Base-by-base conservation (phyloP, 208 protist species). In the Crithidia fasciculata region DNA sequence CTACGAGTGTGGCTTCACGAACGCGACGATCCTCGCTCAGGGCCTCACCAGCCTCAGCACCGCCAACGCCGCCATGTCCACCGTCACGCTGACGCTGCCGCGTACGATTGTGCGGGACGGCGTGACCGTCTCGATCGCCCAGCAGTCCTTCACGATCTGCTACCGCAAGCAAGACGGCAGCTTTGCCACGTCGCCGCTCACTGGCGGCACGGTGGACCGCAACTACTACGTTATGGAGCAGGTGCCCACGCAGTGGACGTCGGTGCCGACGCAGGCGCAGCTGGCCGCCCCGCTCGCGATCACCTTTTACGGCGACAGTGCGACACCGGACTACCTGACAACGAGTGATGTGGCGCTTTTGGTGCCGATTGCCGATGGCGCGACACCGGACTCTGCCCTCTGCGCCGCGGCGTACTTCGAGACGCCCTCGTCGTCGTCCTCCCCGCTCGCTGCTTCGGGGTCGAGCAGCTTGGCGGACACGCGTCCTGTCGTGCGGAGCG, bases 1-100 rank as follows among this genome's bases (percentile, higher is more conserved):
- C 40, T 95, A 88, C 72, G 84, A 91, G 41, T 97, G 93, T 49
- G 93, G 93, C 10, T 92, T 87, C 53, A 6, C 41, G 54, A 97
- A 97, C 80, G 69, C 76, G 15, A 95, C 88, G 0, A 57, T 85
- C 19, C 39, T 95, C n/a, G 84, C 61, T 0, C 69, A 86, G 39
- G 83, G 62, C 44, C 13, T 65, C 10, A 80, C 87, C 18, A 58
- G 65, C 41, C 37, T 57, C 53, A 76, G 71, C 61, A 66, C 64
- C 28, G 19, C 43, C 15, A 53, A 49, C 39, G 57, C 55, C 56
- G 56, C 72, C 6, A 55, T 59, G 8, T 63, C 62, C 37, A 78
- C 74, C 37, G 60, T 74, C 41, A 59, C 58, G 39, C 64, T 84
- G 52, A 13, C 16, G 39, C 57, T 79, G 50, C 72, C 77, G 8